Percentiles rank a stretch among this genome's conserved stretches.
phyloP scores from a whole-genome alignment of 495 filamentous ascomycete species.

The Lasiosphaeris hirsuta region DNA sequence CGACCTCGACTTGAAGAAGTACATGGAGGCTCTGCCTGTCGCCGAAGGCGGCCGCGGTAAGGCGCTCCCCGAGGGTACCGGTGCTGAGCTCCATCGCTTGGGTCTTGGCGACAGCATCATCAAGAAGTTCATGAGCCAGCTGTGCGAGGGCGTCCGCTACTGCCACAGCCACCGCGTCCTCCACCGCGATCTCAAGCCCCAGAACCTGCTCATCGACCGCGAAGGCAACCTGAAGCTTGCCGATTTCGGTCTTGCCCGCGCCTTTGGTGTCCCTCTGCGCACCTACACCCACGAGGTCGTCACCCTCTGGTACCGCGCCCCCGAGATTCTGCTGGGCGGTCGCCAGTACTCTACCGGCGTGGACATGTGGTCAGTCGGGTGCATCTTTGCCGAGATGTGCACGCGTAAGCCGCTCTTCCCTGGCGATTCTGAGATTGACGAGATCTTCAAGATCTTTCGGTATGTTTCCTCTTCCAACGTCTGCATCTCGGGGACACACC shows the following conservation, averaged over 20 bases:
- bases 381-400: constrained; percentile 99
- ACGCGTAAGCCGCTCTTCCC: constrained; percentile 97
- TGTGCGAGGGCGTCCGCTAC: constrained; percentile 87
- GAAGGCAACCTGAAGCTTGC: constrained; percentile 96
- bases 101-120: constrained; percentile 89
- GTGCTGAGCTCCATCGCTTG: constrained; percentile 59
- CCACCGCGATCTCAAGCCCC: constrained; percentile 95
- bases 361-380: constrained; percentile 98
- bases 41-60: constrained; percentile 87
- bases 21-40: constrained; percentile 95
- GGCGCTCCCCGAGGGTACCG: constrained; percentile 76
- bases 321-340: constrained; percentile 94
- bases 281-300: constrained; percentile 99
- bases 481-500: too few relatives aligned
- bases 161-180: constrained; percentile 94
- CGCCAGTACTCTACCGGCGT: constrained; percentile 98
- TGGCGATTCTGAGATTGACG: constrained; percentile 97
- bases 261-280: constrained; percentile 91
- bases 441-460: constrained; percentile 99
- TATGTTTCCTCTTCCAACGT: constrained; percentile 37
- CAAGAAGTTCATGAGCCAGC: constrained; percentile 95
- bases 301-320: constrained; percentile 97
- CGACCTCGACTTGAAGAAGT: constrained; percentile 93
- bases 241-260: constrained; percentile 94
- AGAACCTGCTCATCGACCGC: constrained; percentile 92